phyloP scores from a whole-genome alignment of 352 stramenopile species.

The Phytopythium helicoides region DNA sequence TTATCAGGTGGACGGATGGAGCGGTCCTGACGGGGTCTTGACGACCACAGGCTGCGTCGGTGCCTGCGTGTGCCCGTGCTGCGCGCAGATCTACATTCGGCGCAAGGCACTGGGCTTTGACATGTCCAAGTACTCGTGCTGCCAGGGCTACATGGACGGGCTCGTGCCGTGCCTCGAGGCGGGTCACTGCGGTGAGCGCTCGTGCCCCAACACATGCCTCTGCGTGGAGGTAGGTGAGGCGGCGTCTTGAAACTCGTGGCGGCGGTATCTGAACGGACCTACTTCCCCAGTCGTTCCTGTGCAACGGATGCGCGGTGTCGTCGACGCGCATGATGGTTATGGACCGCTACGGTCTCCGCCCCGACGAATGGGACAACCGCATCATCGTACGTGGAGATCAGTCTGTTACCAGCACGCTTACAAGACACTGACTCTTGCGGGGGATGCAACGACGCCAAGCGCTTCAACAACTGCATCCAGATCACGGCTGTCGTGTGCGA shows the following conservation, averaged over 20 bases:
- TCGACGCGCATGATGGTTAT: slow-evolving; percentile 90
- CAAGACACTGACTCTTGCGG: neutral
- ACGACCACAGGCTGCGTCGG: slow-evolving; percentile 46
- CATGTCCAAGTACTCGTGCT: slow-evolving; percentile 93
- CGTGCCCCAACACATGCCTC: slow-evolving; percentile 88
- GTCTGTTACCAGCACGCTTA: neutral
- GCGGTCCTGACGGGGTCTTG: slow-evolving; percentile 4
- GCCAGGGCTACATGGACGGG: slow-evolving; percentile 91
- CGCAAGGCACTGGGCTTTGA: slow-evolving; percentile 90
- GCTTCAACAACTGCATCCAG: slow-evolving; percentile 94
- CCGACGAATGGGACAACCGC: slow-evolving; percentile 93
- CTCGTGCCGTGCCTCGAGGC: slow-evolving; percentile 86
- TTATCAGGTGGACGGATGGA: neutral
- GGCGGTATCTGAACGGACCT: neutral
- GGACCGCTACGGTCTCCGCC: slow-evolving; percentile 85
- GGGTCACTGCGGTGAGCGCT: slow-evolving; percentile 82
- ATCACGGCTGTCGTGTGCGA: slow-evolving; percentile 68
- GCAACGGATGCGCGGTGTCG: slow-evolving; percentile 89
- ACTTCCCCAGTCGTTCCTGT: slow-evolving; percentile 57
- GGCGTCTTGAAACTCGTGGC: neutral
- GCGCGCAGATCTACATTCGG: slow-evolving; percentile 89
- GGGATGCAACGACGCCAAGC: slow-evolving; percentile 24
- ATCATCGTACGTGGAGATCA: slow-evolving; percentile 77
- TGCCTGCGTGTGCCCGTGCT: slow-evolving; percentile 84
- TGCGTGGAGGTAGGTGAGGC: slow-evolving; percentile 83